phyloP scores from a whole-genome alignment of 176 grass and related monocot genomes.

The Lolium rigidum region DNA sequence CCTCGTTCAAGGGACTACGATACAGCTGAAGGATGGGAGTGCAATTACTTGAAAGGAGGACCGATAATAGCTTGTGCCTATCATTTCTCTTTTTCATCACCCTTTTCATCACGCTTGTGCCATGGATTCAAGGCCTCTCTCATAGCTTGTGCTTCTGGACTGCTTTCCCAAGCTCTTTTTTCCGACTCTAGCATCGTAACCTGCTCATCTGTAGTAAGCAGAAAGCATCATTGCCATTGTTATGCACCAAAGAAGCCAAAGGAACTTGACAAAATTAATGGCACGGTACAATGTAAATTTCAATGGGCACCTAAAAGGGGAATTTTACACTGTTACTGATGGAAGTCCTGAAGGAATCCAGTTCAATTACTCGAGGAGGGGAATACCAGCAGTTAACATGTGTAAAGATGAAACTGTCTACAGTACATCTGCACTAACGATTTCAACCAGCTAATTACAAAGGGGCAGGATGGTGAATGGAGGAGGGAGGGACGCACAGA shows the following conservation, averaged over 20 bases:
- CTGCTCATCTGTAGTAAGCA: slow-evolving; percentile 74
- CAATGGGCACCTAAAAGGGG: neutral
- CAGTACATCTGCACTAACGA: neutral
- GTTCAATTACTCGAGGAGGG: neutral
- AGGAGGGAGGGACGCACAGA: slow-evolving; percentile 58
- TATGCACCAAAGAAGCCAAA: neutral
- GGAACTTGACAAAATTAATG: slow-evolving; percentile 6
- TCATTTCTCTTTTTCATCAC: slow-evolving; percentile 58
- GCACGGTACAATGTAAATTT: neutral
- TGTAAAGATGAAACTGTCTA: slow-evolving; percentile 1
- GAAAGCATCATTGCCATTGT: neutral
- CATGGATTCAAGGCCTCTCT: slow-evolving; percentile 91
- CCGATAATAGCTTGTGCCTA: slow-evolving; percentile 12
- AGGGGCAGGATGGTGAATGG: neutral
- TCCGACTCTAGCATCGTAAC: slow-evolving; percentile 77
- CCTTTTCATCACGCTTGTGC: slow-evolving; percentile 65
- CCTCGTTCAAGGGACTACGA: neutral
- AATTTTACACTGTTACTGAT: neutral
- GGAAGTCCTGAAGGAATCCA: neutral
- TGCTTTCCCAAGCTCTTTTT: slow-evolving; percentile 87
- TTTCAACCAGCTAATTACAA: neutral
- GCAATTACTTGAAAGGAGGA: slow-evolving; percentile 28
- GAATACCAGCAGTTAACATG: too few species aligned
- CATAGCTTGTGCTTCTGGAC: slow-evolving; percentile 70
- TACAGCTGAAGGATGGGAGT: slow-evolving; percentile 6